Base-by-base conservation (phyloP, 179 eudicot species). In the Spergularia azorica region DNA sequence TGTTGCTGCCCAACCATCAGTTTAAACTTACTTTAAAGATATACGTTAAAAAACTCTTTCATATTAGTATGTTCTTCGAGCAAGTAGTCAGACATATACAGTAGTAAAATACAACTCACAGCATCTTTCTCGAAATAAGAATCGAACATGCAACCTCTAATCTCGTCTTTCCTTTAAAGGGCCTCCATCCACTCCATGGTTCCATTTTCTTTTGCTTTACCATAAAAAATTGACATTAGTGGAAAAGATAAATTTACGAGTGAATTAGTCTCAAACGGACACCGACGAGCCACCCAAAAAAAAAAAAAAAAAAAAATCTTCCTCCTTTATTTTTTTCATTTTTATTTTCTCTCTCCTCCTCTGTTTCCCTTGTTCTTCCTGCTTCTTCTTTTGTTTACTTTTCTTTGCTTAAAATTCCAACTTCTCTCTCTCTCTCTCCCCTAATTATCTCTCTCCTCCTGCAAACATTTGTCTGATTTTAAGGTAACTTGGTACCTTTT, bases 221-320 rank as follows among this genome's bases (percentile, higher is more conserved):
- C 70, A 16, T 12, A 3, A 50, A 57, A 41, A 26, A 41, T 26
- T 26, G 26, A n/a, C 20, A 60, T 56, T 41, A 50, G 50, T 66
- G 38, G 66, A 2, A 57, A 56, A 43, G 65, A 56, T 73, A 82
- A 80, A 61, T 20, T 52, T 15, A 38, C 15, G 43, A 39, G 63
- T 54, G 13, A 71, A 65, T 54, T 26, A 61, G 50, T 60, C 70
- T 63, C 59, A 59, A 79, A 13, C 57, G 61, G 70, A 80, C 83
- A 82, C 87, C 87, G 93, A 89, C 91, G 86, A 76, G 88, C 91
- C 93, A 87, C 85, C 91, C 91, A 81, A 81, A 84, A 52, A 26
- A 39, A 74, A 26, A 26, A 26, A 26, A 26, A 1, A 26, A 26
- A 26, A 26, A 26, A 0, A 0, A 20, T 66, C 64, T 76, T 21